These are phyloP conservation scores for Stemphylium lycopersici DNA, from an alignment of 2,329 filamentous ascomycete species.

Conservation along the genomic window DNA sequence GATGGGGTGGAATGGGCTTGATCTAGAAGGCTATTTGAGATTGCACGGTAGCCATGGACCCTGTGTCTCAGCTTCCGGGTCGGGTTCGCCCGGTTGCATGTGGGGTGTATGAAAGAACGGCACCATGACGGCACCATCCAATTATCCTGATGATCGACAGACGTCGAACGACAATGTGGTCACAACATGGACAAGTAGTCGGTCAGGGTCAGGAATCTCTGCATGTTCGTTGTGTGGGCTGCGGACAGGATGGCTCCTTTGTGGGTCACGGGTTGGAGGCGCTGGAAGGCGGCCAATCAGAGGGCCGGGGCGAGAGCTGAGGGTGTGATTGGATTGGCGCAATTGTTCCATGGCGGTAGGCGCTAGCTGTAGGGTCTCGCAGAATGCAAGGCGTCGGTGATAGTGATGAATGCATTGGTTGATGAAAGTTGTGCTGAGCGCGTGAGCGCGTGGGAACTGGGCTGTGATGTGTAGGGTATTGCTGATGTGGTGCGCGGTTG, in stretches of 20 bases:
- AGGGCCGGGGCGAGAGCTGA: slow-evolving; percentile 16
- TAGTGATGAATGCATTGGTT: slow-evolving; percentile 31
- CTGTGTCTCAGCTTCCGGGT: slow-evolving; percentile 30
- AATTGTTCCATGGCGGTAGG: slow-evolving; percentile 19
- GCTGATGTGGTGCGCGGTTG: not conserved
- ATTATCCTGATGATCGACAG: not conserved
- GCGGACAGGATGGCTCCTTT: slow-evolving; percentile 22
- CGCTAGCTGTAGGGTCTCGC: slow-evolving; percentile 19
- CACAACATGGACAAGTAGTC: not conserved
- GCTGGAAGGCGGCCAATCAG: slow-evolving; percentile 37
- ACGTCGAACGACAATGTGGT: not conserved
- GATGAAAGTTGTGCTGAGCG: slow-evolving; percentile 3
- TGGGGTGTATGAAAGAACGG: slow-evolving; percentile 16
- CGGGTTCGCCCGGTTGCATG: slow-evolving; percentile 23
- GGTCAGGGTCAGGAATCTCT: not conserved
- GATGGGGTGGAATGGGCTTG: slow-evolving; percentile 9
- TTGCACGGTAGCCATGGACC: slow-evolving; percentile 17
- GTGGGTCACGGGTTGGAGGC: slow-evolving; percentile 28
- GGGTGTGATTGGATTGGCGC: slow-evolving; percentile 33
- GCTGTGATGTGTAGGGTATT: not conserved
- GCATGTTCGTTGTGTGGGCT: slow-evolving; percentile 9
- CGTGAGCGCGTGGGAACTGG: slow-evolving; percentile 9
- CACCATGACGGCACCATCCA: slow-evolving; percentile 10
- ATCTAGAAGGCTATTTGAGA: slow-evolving; percentile 13
- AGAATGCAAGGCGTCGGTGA: slow-evolving; percentile 13